Conservation (phyloP, 768 basidiomycete species). For the Suillus sp. region DNA sequence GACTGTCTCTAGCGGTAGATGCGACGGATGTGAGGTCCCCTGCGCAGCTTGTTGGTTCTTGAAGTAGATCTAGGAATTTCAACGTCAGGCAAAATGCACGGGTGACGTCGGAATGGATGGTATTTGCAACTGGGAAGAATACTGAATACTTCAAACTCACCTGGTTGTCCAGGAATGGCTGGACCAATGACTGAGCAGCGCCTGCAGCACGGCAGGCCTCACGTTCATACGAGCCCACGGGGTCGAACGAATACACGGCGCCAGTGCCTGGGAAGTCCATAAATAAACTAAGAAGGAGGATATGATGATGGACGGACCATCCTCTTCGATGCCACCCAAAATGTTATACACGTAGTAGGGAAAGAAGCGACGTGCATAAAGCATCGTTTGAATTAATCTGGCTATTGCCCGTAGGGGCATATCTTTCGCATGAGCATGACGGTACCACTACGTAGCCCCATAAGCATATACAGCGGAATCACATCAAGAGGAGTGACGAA, state of each 20-base stretch:
- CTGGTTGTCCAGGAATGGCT: constrained; percentile 99
- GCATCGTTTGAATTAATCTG: constrained; percentile 97
- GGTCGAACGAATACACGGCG: constrained; percentile 99
- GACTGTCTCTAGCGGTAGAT: constrained; percentile 80
- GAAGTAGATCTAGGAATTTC: constrained; percentile 81
- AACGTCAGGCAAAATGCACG: constrained; percentile 31
- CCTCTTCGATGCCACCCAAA: constrained; percentile 93
- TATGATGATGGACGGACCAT: constrained; percentile 59
- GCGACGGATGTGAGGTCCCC: constrained; percentile 72
- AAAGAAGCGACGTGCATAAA: constrained; percentile 96
- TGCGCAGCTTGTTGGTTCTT: constrained; percentile 87
- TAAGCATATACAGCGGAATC: background rate
- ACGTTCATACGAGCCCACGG: constrained; percentile 97
- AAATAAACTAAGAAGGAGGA: constrained; percentile 11
- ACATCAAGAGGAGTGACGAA: constrained; percentile 40
- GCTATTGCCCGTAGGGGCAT: constrained; percentile 98
- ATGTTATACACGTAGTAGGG: constrained; percentile 98
- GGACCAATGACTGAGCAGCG: constrained; percentile 90
- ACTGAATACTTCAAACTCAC: constrained; percentile 46
- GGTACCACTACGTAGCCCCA: constrained; percentile 76
- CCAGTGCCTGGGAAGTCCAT: constrained; percentile 66
- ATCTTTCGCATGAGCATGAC: constrained; percentile 94
- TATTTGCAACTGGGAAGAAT: constrained; percentile 29
- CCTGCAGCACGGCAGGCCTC: constrained; percentile 97
- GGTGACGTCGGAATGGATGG: constrained; percentile 43